A percentile compares a stretch with the other conserved stretches of the same genome.
These are phyloP conservation scores for Lipomyces japonicus DNA, from an alignment of 805 yeast species.

Conservation along the genomic window DNA sequence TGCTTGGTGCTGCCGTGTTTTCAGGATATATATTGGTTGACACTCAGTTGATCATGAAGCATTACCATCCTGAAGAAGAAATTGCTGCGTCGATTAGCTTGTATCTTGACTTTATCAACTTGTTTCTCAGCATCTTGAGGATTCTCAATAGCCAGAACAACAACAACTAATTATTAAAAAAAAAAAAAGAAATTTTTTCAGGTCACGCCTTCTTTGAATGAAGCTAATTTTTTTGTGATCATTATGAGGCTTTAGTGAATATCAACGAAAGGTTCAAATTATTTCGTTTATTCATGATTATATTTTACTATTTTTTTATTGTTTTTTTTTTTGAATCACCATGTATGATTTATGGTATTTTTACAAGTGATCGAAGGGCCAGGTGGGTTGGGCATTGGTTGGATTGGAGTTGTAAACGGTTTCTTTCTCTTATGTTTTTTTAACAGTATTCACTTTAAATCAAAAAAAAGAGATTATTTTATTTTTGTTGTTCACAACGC, in stretches of 20 bases:
- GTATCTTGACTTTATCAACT: conserved; percentile 77
- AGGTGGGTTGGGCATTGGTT: too few species aligned
- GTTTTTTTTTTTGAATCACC: not conserved
- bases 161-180: conserved; percentile 21
- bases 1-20: conserved; percentile 71
- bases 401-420: not conserved
- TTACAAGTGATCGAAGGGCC: too few species aligned
- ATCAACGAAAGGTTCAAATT: not conserved
- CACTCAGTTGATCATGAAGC: conserved; percentile 74
- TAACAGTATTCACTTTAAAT: too few species aligned
- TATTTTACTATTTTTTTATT: not conserved
- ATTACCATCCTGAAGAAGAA: conserved; percentile 77
- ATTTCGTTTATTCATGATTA: not conserved
- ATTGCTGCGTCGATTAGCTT: conserved; percentile 73
- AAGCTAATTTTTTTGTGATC: too few species aligned
- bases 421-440: too few species aligned
- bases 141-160: conserved; percentile 43
- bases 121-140: conserved; percentile 72
- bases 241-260: too few species aligned
- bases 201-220: too few species aligned
- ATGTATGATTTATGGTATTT: too few species aligned
- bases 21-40: conserved; percentile 70
- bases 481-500: too few species aligned
- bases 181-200: too few species aligned
- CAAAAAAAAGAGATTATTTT: too few species aligned